A percentile compares a stretch with the other conserved stretches of the same genome.
These are phyloP conservation scores for Lactarius psammicola DNA, from an alignment of 768 basidiomycete genomes.

Conservation along the genomic window DNA sequence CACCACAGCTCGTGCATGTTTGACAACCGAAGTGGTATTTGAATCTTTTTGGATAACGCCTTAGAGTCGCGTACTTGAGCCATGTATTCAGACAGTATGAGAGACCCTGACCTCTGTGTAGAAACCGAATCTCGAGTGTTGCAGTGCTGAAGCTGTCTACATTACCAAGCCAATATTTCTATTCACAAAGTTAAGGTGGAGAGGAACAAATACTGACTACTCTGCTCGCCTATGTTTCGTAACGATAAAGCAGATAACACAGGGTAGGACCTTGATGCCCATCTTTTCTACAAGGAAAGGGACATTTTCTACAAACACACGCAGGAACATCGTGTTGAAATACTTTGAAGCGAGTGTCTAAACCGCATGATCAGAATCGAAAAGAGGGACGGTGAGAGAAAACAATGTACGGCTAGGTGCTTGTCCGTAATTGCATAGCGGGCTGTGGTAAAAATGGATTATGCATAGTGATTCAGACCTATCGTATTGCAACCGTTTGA, in stretches of 20 bases:
- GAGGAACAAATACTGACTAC: neutral
- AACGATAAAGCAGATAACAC: constrained; percentile 83
- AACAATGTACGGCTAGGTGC: constrained; percentile 74
- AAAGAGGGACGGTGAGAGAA: neutral
- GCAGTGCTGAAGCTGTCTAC: constrained; percentile 79
- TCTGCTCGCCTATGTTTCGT: constrained; percentile 70
- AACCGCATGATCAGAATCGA: neutral
- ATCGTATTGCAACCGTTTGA: constrained; percentile 34
- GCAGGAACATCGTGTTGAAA: constrained; percentile 83
- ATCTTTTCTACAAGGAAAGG: constrained; percentile 94
- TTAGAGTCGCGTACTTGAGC: constrained; percentile 33
- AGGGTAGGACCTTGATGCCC: constrained; percentile 85
- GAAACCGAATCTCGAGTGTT: constrained; percentile 75
- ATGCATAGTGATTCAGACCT: constrained; percentile 67
- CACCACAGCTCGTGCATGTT: constrained; percentile 32
- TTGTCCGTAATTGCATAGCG: constrained; percentile 97
- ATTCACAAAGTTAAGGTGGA: constrained; percentile 5
- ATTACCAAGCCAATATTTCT: constrained; percentile 79
- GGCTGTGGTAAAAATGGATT: constrained; percentile 88
- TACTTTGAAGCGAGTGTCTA: constrained; percentile 87
- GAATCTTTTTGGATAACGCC: constrained; percentile 58
- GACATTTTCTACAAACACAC: constrained; percentile 91
- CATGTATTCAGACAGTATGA: neutral
- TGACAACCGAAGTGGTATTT: constrained; percentile 33
- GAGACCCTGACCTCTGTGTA: constrained; percentile 47